Evolutionary conservation across 225 moss, liverwort and hornwort genomes (phyloP).

Genomic region (Ulota crispa): DNA sequence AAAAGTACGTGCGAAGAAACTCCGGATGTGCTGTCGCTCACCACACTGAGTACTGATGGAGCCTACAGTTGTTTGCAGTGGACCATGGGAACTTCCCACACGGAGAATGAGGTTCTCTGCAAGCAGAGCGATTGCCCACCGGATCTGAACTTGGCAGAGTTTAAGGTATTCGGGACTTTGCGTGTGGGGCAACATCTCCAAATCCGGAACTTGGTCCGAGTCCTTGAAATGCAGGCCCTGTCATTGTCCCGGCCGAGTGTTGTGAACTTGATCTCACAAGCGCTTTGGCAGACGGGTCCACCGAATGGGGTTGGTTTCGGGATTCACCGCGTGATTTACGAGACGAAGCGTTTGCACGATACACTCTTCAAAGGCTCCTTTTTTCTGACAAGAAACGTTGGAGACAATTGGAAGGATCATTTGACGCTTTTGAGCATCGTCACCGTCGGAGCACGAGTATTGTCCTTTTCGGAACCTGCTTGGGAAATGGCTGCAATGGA

Average conservation of each 20-base stretch:
- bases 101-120: constrained; percentile 37
- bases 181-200: constrained; percentile 32
- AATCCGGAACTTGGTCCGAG: constrained; percentile 30
- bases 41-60: constrained; percentile 16
- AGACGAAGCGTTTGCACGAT: constrained; percentile 14
- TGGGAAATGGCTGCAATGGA: constrained; percentile 10
- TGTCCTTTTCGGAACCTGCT: constrained; percentile 8
- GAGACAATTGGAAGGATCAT: constrained; percentile 47
- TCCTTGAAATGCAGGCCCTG: constrained; percentile 36
- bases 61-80: constrained; percentile 32
- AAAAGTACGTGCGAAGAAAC: fast-evolving
- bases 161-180: constrained; percentile 29
- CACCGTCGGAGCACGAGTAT: constrained; percentile 13
- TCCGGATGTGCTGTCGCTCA: not conserved
- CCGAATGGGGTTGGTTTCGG: constrained; percentile 14
- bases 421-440: constrained; percentile 31
- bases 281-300: constrained; percentile 45
- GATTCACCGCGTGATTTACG: constrained; percentile 31
- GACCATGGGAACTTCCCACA: constrained; percentile 28
- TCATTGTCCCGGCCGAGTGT: constrained; percentile 37
- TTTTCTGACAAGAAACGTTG: not conserved
- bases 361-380: not conserved
- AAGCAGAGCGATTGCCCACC: constrained; percentile 23
- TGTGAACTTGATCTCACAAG: constrained; percentile 38
- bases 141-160: constrained; percentile 12